These are phyloP conservation scores for Jaapia argillacea DNA, from an alignment of 768 basidiomycete genomes.

Conservation along the genomic window DNA sequence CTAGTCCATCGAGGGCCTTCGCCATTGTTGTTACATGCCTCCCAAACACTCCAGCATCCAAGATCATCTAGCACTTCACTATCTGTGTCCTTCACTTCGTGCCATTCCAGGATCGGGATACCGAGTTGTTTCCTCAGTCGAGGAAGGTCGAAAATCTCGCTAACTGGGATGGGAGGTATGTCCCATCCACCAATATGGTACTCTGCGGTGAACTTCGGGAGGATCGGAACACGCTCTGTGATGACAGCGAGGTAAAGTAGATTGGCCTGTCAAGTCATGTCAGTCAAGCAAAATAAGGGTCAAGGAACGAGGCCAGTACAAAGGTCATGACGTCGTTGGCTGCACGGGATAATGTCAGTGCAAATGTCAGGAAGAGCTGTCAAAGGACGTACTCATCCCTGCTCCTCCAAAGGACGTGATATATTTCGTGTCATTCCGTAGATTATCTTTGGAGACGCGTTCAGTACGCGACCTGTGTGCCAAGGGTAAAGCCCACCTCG, in stretches of 20 bases:
- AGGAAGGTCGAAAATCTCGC: constrained; percentile 51
- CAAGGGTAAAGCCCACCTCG: constrained; percentile 5
- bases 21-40: constrained; percentile 10
- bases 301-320: background rate
- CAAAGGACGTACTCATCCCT: constrained; percentile 11
- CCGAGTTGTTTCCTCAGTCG: constrained; percentile 34
- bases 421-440: constrained; percentile 11
- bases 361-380: background rate
- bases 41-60: constrained; percentile 15
- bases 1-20: background rate
- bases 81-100: constrained; percentile 42
- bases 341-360: background rate
- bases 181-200: constrained; percentile 37
- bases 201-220: constrained; percentile 43
- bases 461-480: background rate
- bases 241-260: constrained; percentile 50
- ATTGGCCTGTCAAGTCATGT: constrained; percentile 28
- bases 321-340: constrained; percentile 15
- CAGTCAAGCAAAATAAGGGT: too few relatives aligned
- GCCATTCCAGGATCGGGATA: constrained; percentile 50
- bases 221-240: constrained; percentile 48
- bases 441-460: constrained; percentile 7
- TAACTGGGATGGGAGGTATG: constrained; percentile 43
- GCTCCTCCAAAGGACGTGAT: constrained; percentile 12
- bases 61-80: constrained; percentile 22